These are phyloP conservation scores for Cordyceps sp. DNA, from an alignment of 2,329 filamentous ascomycete species.

Conservation along the genomic window DNA sequence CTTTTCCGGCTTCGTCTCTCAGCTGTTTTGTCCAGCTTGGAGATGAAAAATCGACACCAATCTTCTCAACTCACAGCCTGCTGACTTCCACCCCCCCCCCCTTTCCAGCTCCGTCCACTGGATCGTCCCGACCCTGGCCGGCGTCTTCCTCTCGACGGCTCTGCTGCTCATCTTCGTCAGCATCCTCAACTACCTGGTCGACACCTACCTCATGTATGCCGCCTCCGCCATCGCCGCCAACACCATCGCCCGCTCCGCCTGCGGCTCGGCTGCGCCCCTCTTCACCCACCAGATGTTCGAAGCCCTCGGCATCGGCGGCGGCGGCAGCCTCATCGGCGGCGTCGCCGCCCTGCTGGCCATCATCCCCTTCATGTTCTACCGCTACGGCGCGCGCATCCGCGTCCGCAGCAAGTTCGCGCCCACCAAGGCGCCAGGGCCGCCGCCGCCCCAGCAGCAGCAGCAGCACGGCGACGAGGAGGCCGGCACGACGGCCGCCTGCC, in stretches of 20 bases:
- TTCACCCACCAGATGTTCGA: conserved; percentile 74
- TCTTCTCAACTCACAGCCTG: too few species aligned
- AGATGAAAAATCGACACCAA: too few species aligned
- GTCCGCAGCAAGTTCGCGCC: conserved; percentile 50
- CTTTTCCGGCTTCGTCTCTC: too few species aligned
- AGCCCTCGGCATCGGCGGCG: conserved; percentile 60
- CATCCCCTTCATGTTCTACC: conserved; percentile 74
- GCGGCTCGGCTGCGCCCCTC: too few species aligned
- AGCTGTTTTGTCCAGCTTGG: too few species aligned
- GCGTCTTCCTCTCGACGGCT: conserved; percentile 58
- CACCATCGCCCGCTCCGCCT: conserved; percentile 64
- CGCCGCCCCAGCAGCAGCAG: too few species aligned
- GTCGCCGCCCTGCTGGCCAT: conserved; percentile 61
- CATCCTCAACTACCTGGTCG: conserved; percentile 57
- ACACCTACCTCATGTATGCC: conserved; percentile 52
- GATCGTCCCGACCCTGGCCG: conserved; percentile 56
- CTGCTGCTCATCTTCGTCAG: conserved; percentile 76
- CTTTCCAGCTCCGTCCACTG: conserved; percentile 42
- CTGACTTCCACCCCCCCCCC: too few species aligned
- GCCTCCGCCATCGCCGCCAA: conserved; percentile 70
- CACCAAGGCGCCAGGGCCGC: too few species aligned
- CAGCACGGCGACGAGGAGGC: too few species aligned
- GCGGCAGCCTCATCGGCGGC: conserved; percentile 54
- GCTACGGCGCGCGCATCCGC: conserved; percentile 56
- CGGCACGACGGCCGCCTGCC: too few species aligned